Conservation (phyloP, 2,329 filamentous ascomycete genomes). For the Sporothrix curviconia region DNA sequence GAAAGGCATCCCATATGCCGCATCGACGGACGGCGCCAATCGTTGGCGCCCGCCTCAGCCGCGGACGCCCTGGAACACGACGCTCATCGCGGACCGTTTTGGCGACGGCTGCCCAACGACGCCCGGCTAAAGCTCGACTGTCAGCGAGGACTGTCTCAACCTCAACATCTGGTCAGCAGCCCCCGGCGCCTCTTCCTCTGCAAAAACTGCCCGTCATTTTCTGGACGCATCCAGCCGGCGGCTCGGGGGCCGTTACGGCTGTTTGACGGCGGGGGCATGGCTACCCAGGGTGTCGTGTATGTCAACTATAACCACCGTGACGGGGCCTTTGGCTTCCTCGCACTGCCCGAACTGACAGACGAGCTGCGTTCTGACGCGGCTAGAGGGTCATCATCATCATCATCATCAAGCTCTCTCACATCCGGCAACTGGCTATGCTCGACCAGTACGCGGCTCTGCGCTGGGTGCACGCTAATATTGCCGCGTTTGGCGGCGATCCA, state of each 20-base stretch:
- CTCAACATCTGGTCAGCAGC: slow-evolving; percentile 44
- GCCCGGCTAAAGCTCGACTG: not conserved
- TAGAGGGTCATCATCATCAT: too few species aligned
- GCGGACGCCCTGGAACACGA: not conserved
- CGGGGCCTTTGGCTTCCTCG: slow-evolving; percentile 61
- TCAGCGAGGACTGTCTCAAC: slow-evolving; percentile 45
- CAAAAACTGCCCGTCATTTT: slow-evolving; percentile 5
- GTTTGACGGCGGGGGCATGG: slow-evolving; percentile 57
- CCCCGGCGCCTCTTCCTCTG: not conserved
- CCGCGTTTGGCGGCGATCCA: too few species aligned
- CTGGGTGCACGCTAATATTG: slow-evolving; percentile 21
- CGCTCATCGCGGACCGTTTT: not conserved
- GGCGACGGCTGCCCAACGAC: not conserved
- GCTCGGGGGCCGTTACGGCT: not conserved
- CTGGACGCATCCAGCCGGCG: not conserved
- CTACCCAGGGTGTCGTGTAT: slow-evolving; percentile 45
- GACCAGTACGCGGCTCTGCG: slow-evolving; percentile 36
- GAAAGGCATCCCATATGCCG: not conserved
- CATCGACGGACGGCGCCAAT: not conserved
- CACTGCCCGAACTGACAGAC: slow-evolving; percentile 33
- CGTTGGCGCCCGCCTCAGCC: not conserved
- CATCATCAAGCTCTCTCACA: too few species aligned
- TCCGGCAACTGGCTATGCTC: slow-evolving; percentile 36
- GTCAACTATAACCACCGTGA: slow-evolving; percentile 58
- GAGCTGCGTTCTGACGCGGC: too few species aligned